These are phyloP conservation scores for Yamadazyma paraphyllophila DNA, from an alignment of 805 yeast species.

Conservation along the genomic window DNA sequence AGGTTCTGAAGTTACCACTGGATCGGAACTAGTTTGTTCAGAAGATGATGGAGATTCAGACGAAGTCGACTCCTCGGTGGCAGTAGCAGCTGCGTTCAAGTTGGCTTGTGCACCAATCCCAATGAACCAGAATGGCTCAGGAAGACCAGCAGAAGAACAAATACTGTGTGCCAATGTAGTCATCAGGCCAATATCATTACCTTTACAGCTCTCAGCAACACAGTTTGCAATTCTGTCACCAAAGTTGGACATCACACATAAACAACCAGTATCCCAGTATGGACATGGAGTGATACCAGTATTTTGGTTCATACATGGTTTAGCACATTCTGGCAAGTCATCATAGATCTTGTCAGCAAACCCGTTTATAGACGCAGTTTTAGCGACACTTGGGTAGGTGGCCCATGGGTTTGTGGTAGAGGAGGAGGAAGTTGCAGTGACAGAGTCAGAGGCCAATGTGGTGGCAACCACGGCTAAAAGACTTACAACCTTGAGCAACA, in stretches of 20 bases:
- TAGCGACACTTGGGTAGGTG: constrained; percentile 33
- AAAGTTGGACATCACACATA: constrained; percentile 40
- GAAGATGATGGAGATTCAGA: not conserved
- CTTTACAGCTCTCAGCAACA: constrained; percentile 36
- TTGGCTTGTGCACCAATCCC: constrained; percentile 20
- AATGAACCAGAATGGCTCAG: constrained; percentile 32
- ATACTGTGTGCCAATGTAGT: constrained; percentile 23
- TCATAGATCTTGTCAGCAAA: constrained; percentile 34
- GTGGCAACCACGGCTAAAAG: constrained; percentile 4
- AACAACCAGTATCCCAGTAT: constrained; percentile 46
- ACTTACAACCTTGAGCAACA: not conserved
- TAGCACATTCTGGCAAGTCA: constrained; percentile 34
- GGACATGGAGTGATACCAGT: constrained; percentile 42
- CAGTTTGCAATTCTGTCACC: constrained; percentile 31
- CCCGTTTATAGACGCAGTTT: constrained; percentile 42
- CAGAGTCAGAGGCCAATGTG: constrained; percentile 4
- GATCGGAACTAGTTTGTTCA: not conserved
- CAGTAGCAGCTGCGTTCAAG: constrained; percentile 24
- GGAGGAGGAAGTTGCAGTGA: constrained; percentile 19
- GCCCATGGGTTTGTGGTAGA: constrained; percentile 20
- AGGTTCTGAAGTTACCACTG: not conserved
- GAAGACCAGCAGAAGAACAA: constrained; percentile 26
- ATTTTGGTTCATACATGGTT: constrained; percentile 27
- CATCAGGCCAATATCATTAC: constrained; percentile 27
- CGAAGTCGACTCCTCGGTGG: not conserved